Base-by-base conservation (phyloP, 345 rosid species). In the Nephelium lappaceum region DNA sequence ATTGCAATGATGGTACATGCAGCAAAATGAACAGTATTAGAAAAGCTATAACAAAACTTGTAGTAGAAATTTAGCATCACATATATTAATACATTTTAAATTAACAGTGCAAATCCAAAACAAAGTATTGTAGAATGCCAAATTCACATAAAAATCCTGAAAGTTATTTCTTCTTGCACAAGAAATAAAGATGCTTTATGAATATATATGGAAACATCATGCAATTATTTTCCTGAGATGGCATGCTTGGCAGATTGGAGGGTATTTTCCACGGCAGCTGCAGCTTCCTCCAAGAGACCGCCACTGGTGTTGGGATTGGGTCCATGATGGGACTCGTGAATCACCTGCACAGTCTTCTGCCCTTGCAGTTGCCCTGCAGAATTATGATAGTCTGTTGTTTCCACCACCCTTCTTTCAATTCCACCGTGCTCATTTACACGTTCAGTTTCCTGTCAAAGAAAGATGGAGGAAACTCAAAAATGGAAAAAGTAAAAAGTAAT, bases 231-330 rank as follows among this genome's bases (percentile, higher is more conserved):
- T 39, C 38, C 60, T 38, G 72, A 77, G 78, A 88, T 71, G 79
- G 86, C 92, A 71, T 91, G 83, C 87, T 88, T 85, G 55, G 93
- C 92, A 10, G 92, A 85, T 70, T 90, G 79, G 73, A 93, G 87
- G 73, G 91, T 80, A 24, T 84, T 72, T 11, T 84, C 86, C 4
- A 80, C 91, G 5, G 94, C 87, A 0, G 87, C 93, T 9, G 95
- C 95, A 4, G 98, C 97, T 27, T 76, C 85, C 1, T 83, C 77
- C 78, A 93, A 81, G 75, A 90, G 77, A 19, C 91, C 89, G 0
- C 95, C 94, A 75, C 97, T 88, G 60, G 93, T 86, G 51, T 69
- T 80, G 47, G 84, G 66, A 71, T 70, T 72, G 9, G 57, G 55
- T 11, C 47, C 25, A 23, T 85, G 84, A 75, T 78, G 73, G 14